Evolutionary conservation across 1,139 yeast species (phyloP).

Genomic region (Chernovozyma sophiae-reginae): DNA sequence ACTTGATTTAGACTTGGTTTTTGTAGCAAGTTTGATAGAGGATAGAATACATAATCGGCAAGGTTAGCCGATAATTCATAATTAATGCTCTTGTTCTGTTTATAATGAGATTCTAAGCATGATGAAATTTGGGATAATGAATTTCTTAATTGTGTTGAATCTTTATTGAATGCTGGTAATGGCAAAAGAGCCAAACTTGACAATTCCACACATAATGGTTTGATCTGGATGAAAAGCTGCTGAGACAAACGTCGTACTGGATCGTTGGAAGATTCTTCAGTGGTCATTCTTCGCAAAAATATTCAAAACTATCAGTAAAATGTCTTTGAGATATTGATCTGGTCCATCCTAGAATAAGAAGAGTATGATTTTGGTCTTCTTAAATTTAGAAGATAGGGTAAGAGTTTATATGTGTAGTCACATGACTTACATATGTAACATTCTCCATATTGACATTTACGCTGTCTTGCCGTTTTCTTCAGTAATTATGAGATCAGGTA

Average conservation of each 20-base stretch:
- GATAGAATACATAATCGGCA: conserved; percentile 43
- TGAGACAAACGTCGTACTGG: conserved; percentile 18
- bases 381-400: no score
- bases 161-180: conserved; percentile 11
- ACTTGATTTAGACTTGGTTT: conserved; percentile 20
- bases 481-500: no score
- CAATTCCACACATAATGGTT: conserved; percentile 33
- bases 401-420: no score
- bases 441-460: no score
- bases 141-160: conserved; percentile 11
- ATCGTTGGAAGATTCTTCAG: neutral
- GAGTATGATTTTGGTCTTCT: no score
- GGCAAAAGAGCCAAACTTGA: conserved; percentile 20
- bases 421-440: no score
- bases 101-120: conserved; percentile 15
- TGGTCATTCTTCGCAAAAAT: no score
- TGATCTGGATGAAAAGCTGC: conserved; percentile 26
- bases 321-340: no score
- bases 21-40: conserved; percentile 32
- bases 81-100: conserved; percentile 10
- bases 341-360: no score
- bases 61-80: conserved; percentile 27
- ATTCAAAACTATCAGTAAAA: no score
- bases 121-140: conserved; percentile 10
- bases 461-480: no score